Evolutionary conservation across 2,329 filamentous ascomycete species (phyloP).

Genomic region (Stachybotrys echinatus): DNA sequence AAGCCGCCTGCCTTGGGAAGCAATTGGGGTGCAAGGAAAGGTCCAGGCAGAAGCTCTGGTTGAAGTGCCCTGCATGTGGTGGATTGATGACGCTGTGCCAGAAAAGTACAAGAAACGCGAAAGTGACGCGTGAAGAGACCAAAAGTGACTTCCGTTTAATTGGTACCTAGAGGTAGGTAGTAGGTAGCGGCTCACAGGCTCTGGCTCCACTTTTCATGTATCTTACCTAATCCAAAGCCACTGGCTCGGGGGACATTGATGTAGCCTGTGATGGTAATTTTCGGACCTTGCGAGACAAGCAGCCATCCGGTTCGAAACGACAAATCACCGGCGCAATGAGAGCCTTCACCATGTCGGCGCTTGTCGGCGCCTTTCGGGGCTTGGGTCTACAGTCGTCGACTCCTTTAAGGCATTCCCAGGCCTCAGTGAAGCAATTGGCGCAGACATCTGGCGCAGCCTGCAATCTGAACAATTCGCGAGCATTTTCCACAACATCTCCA

Average conservation of each 20-base stretch:
- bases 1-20: background rate
- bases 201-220: too few species aligned
- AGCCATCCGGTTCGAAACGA: too few species aligned
- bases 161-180: constrained; percentile 7
- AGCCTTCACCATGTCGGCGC: constrained; percentile 34
- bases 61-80: background rate
- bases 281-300: too few species aligned
- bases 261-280: background rate
- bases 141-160: constrained; percentile 33
- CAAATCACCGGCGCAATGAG: constrained; percentile 34
- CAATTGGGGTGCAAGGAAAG: background rate
- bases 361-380: constrained; percentile 46
- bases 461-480: constrained; percentile 45
- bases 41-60: background rate
- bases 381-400: constrained; percentile 39
- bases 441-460: constrained; percentile 21
- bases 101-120: constrained; percentile 25
- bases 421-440: constrained; percentile 22
- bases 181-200: too few species aligned
- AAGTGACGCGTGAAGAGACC: constrained; percentile 39
- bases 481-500: constrained; percentile 66
- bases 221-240: too few species aligned
- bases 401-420: constrained; percentile 31
- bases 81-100: background rate
- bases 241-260: too few species aligned